Evolutionary conservation across 495 filamentous ascomycete genomes (phyloP).

Genomic region (Xylaria telfairii): DNA sequence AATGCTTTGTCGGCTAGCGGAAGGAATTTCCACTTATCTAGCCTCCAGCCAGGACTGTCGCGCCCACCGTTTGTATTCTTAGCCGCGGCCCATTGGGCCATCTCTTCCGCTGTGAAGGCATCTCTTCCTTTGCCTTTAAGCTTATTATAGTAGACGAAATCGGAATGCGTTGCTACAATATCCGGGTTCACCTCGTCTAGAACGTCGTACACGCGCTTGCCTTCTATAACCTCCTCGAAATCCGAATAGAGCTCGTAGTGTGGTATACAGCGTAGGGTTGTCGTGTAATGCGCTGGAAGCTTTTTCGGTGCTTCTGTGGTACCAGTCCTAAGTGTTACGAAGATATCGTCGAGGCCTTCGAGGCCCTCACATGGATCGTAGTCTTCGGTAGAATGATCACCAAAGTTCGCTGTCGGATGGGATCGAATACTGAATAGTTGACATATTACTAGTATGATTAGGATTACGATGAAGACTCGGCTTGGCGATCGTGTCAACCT

Average conservation of each 20-base stretch:
- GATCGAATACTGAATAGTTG: conserved; percentile 25
- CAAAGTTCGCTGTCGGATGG: conserved; percentile 3
- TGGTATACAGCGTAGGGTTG: conserved; percentile 50
- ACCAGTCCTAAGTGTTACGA: conserved; percentile 55
- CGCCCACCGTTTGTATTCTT: conserved; percentile 39
- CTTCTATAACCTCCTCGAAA: conserved; percentile 48
- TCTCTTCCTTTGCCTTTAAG: conserved; percentile 36
- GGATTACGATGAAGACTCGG: conserved; percentile 26
- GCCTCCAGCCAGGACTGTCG: conserved; percentile 54
- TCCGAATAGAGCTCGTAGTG: conserved; percentile 60
- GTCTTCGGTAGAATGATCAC: neutral
- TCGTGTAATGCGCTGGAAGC: conserved; percentile 56
- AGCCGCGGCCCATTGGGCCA: conserved; percentile 35
- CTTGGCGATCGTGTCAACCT: conserved; percentile 25
- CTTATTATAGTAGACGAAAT: conserved; percentile 43
- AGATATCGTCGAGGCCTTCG: conserved; percentile 39
- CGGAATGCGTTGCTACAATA: conserved; percentile 36
- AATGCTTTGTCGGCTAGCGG: conserved; percentile 62
- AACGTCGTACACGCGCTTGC: conserved; percentile 49
- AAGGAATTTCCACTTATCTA: conserved; percentile 73
- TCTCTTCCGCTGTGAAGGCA: conserved; percentile 34
- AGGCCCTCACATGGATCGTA: conserved; percentile 35
- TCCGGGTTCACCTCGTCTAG: conserved; percentile 40
- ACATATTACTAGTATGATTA: conserved; percentile 22
- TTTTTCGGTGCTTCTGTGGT: conserved; percentile 54